phyloP scores from a whole-genome alignment of 805 yeast species.

The Candida glaebosa region DNA sequence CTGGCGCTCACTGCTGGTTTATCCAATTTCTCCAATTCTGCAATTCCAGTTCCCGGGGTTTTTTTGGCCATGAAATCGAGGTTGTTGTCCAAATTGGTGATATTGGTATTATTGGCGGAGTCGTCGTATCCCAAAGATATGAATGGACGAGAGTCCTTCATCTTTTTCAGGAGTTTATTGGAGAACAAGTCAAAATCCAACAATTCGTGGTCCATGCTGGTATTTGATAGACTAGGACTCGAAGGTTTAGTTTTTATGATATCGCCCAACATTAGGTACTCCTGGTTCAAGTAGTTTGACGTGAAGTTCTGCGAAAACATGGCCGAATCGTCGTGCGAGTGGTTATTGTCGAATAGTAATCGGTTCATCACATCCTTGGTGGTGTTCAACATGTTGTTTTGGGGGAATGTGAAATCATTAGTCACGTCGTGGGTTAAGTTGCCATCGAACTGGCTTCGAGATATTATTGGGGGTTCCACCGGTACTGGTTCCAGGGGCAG shows the following conservation, averaged over 20 bases:
- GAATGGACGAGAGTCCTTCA: slow-evolving; percentile 36
- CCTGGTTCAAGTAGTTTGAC: slow-evolving; percentile 48
- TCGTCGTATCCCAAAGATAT: slow-evolving; percentile 34
- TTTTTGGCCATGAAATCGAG: no score
- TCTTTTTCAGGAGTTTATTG: slow-evolving; percentile 5
- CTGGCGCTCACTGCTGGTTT: slow-evolving; percentile 1
- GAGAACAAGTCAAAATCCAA: slow-evolving; percentile 4
- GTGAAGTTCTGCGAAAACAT: slow-evolving; percentile 15
- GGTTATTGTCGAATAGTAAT: slow-evolving; percentile 13
- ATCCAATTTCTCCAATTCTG: not conserved
- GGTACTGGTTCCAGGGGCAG: not conserved
- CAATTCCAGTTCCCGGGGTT: not conserved
- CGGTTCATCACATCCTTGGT: slow-evolving; percentile 26
- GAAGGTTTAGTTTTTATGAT: slow-evolving; percentile 40
- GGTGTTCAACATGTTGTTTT: slow-evolving; percentile 20
- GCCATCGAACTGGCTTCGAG: not conserved
- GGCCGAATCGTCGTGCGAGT: not conserved
- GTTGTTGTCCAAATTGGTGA: slow-evolving; percentile 3
- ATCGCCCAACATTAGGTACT: slow-evolving; percentile 50
- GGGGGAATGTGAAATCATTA: not conserved
- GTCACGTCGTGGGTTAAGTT: not conserved
- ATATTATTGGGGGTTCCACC: not conserved
- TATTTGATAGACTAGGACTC: slow-evolving; percentile 37
- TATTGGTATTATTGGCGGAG: not conserved
- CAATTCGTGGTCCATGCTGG: slow-evolving; percentile 11